phyloP scores from a whole-genome alignment of 1,284 basidiomycete genomes.

The Tremellales sp. region DNA sequence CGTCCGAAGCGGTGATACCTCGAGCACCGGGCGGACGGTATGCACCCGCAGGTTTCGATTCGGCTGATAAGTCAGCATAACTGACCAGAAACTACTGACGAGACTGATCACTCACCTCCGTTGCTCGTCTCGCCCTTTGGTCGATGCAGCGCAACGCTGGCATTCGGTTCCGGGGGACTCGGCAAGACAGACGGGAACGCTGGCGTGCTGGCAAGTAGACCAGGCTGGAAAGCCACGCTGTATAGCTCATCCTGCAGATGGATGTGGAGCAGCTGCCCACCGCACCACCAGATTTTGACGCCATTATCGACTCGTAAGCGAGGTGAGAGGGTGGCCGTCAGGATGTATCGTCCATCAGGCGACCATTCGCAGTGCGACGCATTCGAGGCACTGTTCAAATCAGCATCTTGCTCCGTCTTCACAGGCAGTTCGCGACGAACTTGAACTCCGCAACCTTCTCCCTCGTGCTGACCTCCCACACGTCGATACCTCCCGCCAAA shows the following conservation, averaged over 20 bases:
- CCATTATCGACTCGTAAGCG: conserved; percentile 95
- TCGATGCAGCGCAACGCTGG: conserved; percentile 54
- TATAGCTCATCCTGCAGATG: conserved; percentile 79
- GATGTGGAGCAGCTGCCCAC: conserved; percentile 80
- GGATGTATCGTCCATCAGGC: conserved; percentile 83
- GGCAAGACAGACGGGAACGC: conserved; percentile 73
- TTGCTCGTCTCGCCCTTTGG: conserved; percentile 46
- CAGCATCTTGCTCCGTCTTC: background rate
- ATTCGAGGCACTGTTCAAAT: conserved; percentile 70
- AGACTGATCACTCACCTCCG: conserved; percentile 33
- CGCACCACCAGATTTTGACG: conserved; percentile 92
- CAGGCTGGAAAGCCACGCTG: conserved; percentile 78
- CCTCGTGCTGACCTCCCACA: conserved; percentile 83
- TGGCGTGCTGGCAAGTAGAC: conserved; percentile 60
- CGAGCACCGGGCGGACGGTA: conserved; percentile 91
- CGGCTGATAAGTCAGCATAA: conserved; percentile 46
- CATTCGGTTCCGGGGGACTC: conserved; percentile 65
- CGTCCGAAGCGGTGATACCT: conserved; percentile 74
- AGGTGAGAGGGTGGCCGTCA: conserved; percentile 91
- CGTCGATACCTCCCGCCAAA: conserved; percentile 85
- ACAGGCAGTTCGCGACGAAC: conserved; percentile 11
- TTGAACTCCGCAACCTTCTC: conserved; percentile 74
- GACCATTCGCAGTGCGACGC: conserved; percentile 94
- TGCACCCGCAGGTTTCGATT: conserved; percentile 66
- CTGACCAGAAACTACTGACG: background rate